A percentile compares a stretch with the other conserved stretches of the same genome.
Conservation (phyloP, 768 basidiomycete genomes). For the Russula olivacea region DNA sequence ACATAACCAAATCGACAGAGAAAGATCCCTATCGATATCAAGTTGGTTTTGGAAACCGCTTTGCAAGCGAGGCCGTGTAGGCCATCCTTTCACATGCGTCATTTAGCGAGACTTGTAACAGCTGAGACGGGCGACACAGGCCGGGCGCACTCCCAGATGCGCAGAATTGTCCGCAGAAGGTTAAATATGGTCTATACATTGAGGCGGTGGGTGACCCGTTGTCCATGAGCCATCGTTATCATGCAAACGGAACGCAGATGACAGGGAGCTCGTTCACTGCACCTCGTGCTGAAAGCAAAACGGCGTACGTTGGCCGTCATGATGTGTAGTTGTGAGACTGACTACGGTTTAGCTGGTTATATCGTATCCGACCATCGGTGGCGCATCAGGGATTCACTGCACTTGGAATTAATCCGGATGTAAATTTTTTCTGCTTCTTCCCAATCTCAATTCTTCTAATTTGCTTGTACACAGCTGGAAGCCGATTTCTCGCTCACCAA, state of each 20-base stretch:
- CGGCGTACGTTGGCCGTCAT: conserved; percentile 35
- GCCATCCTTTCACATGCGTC: conserved; percentile 26
- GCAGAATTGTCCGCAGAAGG: conserved; percentile 58
- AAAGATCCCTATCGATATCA: conserved; percentile 54
- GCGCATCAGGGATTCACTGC: conserved; percentile 56
- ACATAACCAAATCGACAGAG: conserved; percentile 35
- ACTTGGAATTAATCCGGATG: conserved; percentile 53
- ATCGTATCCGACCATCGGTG: conserved; percentile 63
- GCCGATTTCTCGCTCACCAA: conserved; percentile 55
- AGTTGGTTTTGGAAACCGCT: conserved; percentile 53
- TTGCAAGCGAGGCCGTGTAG: conserved; percentile 51
- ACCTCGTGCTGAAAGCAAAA: conserved; percentile 49
- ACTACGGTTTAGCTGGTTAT: conserved; percentile 44
- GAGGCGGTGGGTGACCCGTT: conserved; percentile 42
- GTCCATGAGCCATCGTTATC: background rate
- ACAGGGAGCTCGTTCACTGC: conserved; percentile 57
- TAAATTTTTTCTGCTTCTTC: conserved; percentile 31
- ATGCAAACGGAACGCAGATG: conserved; percentile 35
- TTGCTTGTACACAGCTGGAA: conserved; percentile 41
- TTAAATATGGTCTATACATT: conserved; percentile 56
- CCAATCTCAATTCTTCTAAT: background rate
- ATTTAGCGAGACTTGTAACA: too few relatives aligned
- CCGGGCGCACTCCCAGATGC: conserved; percentile 51
- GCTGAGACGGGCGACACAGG: too few relatives aligned
- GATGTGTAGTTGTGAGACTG: background rate